Evolutionary conservation across 1,284 basidiomycete species (phyloP), one percentile per base, ranked within the genome.

Genomic region (Cerrena zonata): DNA sequence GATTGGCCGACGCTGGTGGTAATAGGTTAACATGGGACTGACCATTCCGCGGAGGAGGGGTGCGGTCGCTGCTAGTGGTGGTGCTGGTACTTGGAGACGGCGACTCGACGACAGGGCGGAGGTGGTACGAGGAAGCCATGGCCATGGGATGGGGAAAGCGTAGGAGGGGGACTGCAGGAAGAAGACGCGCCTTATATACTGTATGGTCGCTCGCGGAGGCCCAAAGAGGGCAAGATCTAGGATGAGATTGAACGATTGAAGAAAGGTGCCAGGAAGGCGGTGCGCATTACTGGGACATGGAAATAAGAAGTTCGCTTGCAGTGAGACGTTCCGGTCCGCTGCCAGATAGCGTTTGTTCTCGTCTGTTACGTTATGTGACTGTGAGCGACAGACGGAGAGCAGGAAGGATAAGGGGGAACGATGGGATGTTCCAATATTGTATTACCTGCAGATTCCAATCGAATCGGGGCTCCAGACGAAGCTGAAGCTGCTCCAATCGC

Each of bases 41-140:
- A 15, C 36, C 30, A 34, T 34, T 49, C 48, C 36, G 48, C 10
- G 56, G 56, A 27, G 60, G 58, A 2, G 64, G 61, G 46, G 58
- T 60, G 54, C 52, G 59, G 44, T 61, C 60, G 57, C 60, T 63
- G 40, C 56, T 56, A 49, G 61, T 62, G 49, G 62, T 60, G 40
- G 62, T 62, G 57, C 55, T 58, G 24, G 61, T 56, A 47, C 56
- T 57, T 44, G 64, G 60, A 5, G 61, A 64, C 37, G 59, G 42
- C 11, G 56, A 57, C 51, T 57, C 56, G 4, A 56, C 51, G 47
- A 65, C 59, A 13, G 63, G 63, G 21, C 61, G 59, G 23, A 65
- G 61, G 46, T 59, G 61, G 53, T 56, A 63, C 39, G 56, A 52
- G n/a, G 58, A 49, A 49, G 59, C 41, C 45, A 51, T 57, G 53